A percentile compares a stretch with the other conserved stretches of the same genome.
Conservation (phyloP, 805 yeast genomes). For the Brettanomyces nanus region DNA sequence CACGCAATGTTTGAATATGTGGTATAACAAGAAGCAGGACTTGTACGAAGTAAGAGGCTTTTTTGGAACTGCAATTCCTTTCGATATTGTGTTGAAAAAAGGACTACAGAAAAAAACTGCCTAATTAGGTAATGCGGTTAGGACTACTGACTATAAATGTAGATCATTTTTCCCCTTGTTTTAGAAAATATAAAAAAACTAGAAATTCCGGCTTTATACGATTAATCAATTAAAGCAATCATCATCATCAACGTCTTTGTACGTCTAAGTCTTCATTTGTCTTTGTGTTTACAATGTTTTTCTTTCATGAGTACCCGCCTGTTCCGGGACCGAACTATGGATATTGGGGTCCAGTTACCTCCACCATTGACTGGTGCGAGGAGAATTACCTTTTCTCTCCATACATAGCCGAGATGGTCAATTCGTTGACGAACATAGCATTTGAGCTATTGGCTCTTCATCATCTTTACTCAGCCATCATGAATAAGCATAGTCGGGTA, state of each 20-base stretch:
- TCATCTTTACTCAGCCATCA: slow-evolving; percentile 45
- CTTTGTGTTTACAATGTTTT: too few species aligned
- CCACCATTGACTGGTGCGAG: slow-evolving; percentile 99
- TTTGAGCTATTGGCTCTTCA: slow-evolving; percentile 25
- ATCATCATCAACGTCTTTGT: too few species aligned
- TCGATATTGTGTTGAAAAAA: slow-evolving; percentile 31
- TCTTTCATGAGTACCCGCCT: slow-evolving; percentile 2
- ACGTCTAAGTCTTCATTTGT: too few species aligned
- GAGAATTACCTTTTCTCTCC: slow-evolving; percentile 85
- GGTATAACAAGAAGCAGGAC: slow-evolving; percentile 43
- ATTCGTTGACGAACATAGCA: slow-evolving; percentile 65
- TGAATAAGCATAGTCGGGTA: slow-evolving; percentile 57
- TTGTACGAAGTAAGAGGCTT: slow-evolving; percentile 50
- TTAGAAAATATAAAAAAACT: too few species aligned
- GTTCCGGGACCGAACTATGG: slow-evolving; percentile 7
- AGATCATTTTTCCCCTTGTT: too few species aligned
- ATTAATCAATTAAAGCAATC: too few species aligned
- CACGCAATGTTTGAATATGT: slow-evolving; percentile 62
- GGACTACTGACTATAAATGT: too few species aligned
- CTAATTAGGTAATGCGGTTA: too few species aligned
- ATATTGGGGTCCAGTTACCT: slow-evolving; percentile 73
- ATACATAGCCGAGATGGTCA: slow-evolving; percentile 85
- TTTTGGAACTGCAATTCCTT: slow-evolving; percentile 47
- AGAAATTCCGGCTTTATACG: too few species aligned
- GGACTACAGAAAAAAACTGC: background rate